Evolutionary conservation across 2,329 filamentous ascomycete species (phyloP), one percentile per base, ranked within the genome.

Genomic region (Sphaerulina musiva): DNA sequence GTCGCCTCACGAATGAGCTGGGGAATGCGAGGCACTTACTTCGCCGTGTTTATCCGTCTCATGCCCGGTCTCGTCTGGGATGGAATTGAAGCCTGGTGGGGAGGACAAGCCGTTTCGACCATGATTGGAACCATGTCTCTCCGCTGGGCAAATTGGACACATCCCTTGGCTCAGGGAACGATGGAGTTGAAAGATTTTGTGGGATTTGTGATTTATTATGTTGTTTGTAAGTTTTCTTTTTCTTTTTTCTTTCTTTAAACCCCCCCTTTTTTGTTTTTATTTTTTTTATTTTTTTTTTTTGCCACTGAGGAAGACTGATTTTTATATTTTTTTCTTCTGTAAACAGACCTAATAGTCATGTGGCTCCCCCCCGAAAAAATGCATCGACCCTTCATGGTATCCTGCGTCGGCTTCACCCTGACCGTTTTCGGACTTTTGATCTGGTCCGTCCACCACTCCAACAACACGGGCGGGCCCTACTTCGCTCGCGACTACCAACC

Each of bases 181-280:
- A 55, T 58, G 53, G 42, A 58, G 46, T n/a, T 56, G 32, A 56
- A 48, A 36, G 56, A 58, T 20, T 48, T 58, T 14, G 53, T 58
- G n/a, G 56, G 56, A 17, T 57, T 42, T 50, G 51, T 57, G 43
- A 54, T 57, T n/a, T 57, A 57, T 39, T 51, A 57, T 26, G 14
- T 57, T 26, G 26, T 55, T 11, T 56, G 54, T 56, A 29, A 56
- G 54, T 40, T 20, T 20, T 20, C 2, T 20, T 20, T 20, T 20
- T 20, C 20, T 20, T 20, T 20, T 20, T n/a, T n/a, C n/a, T n/a
- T n/a, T n/a, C n/a, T n/a, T n/a, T n/a, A n/a, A n/a, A n/a, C n/a
- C n/a, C n/a, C n/a, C n/a, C n/a, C n/a, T n/a, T n/a, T n/a, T n/a
- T n/a, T n/a, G n/a, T n/a, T n/a, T n/a, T n/a, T n/a, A n/a, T n/a